Evolutionary conservation across 768 basidiomycete species (phyloP), one percentile per base, ranked within the genome.

Genomic region (Tylopilus subfusipes): DNA sequence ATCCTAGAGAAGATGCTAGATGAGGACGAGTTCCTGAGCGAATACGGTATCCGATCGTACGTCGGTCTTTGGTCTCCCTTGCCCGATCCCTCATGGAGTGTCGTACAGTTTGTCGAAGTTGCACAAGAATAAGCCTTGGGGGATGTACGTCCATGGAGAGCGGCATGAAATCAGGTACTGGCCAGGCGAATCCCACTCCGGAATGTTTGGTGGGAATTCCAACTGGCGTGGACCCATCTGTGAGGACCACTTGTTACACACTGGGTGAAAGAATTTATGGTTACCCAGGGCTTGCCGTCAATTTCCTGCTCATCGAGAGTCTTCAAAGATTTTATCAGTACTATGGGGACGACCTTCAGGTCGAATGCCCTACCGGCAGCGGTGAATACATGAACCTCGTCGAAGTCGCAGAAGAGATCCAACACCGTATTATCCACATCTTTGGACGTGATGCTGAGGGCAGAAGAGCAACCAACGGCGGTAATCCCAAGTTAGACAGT

Each of bases 201-300:
- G 94, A 44, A 99, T 99, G 96, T 96, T 97, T 71, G 93, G 94
- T 49, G 93, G 92, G n/a, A 95, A 94, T 67, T 94, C 92, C n/a
- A 95, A 94, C 61, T 96, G 93, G 93, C 77, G 93, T 68, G 93
- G 93, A n/a, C 88, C 89, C 4, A 88, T 90, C 53, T 91, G 88
- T 89, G 61, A 73, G 82, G 57, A 44, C 10, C 39, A 31, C n/a
- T 10, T 31, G 39, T 21, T 12, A 21, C 21, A 22, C 39, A 5
- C 10, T 18, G 2, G 12, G 25, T 5, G 22, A 40, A 22, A 54
- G 21, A 11, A 51, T 58, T 54, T 54, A 54, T 36, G 27, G 11
- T 30, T 3, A 24, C 43, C 65, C 70, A 82, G 93, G 96, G 97
- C 83, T 98, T 39, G 94, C 97, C 10, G 91, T 93, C 50, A 98